phyloP scores from a whole-genome alignment of 495 filamentous ascomycete species.

The Aspergillus cavernicola region DNA sequence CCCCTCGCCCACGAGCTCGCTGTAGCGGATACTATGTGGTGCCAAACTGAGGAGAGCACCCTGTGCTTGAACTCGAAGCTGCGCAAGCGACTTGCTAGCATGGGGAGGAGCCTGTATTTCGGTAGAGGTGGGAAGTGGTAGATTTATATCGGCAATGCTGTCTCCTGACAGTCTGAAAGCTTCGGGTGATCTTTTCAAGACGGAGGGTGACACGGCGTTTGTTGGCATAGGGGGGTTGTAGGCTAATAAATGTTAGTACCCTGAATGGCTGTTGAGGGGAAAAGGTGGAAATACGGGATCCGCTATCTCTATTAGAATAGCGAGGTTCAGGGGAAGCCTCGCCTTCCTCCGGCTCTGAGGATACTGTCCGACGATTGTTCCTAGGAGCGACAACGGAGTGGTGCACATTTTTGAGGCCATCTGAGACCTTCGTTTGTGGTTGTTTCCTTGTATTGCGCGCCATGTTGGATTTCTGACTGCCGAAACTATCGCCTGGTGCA shows the following conservation, averaged over 20 bases:
- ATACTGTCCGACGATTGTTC: not conserved
- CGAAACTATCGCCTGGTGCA: not conserved
- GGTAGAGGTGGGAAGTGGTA: not conserved
- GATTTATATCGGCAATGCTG: not conserved
- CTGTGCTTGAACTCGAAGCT: constrained; percentile 64
- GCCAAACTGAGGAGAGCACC: constrained; percentile 62
- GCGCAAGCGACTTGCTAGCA: constrained; percentile 26
- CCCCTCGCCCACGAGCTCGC: constrained; percentile 68
- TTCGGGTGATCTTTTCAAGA: not conserved
- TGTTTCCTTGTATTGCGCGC: not conserved
- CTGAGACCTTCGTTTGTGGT: not conserved
- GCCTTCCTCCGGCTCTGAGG: constrained; percentile 26
- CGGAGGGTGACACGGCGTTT: constrained; percentile 17
- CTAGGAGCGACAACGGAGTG: not conserved
- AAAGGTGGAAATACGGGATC: constrained; percentile 33
- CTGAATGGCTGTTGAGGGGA: not conserved
- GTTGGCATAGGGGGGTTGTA: constrained; percentile 41
- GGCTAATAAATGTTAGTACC: constrained; percentile 28
- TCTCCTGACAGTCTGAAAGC: not conserved
- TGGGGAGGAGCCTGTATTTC: not conserved
- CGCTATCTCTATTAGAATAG: constrained; percentile 29
- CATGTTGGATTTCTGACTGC: not conserved
- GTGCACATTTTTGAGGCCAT: not conserved
- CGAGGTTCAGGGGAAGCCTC: constrained; percentile 25
- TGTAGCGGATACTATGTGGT: constrained; percentile 61